Evolutionary conservation across 1,284 basidiomycete genomes (phyloP), one percentile per base, ranked within the genome.

Genomic region (Mycena sp.): DNA sequence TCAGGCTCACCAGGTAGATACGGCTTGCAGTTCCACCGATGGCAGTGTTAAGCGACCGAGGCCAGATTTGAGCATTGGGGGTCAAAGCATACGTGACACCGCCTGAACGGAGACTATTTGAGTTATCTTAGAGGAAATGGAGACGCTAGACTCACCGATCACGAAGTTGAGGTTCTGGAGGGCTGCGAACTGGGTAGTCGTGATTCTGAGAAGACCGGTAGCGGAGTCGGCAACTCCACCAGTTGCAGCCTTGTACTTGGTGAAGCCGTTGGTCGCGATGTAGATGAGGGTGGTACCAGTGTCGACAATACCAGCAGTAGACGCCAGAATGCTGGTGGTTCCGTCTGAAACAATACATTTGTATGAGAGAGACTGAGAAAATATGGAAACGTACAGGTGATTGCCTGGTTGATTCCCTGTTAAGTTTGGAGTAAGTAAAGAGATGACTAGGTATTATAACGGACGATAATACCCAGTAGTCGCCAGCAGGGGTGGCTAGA

Each of bases 291-390:
- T 66, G 28, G 64, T 80, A 58, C 85, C 85, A 25, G 87, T 88
- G 73, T 90, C 88, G 55, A 90, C 85, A 60, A 90, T 87, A 64
- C 88, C 88, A 26, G 86, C 82, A 17, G 82, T 84, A 32, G 64
- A 70, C 3, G 74, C 51, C 59, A 90, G 73, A 57, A 87, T 85
- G 29, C 72, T 75, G 16, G 73, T 81, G 6, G 76, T 25, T 9
- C 63, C 63, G 21, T 67, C 63, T 65, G 14, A 32, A 2, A 12
- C n/a, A n/a, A n/a, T n/a, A 4, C 1, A 21, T 14, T 10, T 6
- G 14, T 35, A 9, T 26, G 25, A 35, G 3, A 57, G n/a, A 43
- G 28, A 46, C 21, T 9, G 19, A 32, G 17, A 28, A 44, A n/a
- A 30, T 12, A 10, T 7, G 37, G 21, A 5, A 11, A 61, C 63